Evolutionary conservation across 2,329 filamentous ascomycete genomes (phyloP).

Genomic region (Hirsutella rhossiliensis): DNA sequence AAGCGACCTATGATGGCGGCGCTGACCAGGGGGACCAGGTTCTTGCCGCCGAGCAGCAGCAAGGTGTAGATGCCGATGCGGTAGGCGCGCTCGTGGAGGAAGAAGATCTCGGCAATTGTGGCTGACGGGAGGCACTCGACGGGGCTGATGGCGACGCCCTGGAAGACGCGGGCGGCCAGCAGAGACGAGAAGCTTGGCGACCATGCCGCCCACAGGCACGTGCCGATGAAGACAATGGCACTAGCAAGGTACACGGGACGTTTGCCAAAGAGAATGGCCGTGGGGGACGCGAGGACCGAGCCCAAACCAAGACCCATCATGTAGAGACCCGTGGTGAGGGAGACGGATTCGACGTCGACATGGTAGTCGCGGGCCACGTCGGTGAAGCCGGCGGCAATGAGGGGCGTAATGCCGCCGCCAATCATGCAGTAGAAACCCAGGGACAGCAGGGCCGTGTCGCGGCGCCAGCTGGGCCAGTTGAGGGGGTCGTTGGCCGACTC

Average conservation of each 20-base stretch:
- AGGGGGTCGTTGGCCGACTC: constrained; percentile 83
- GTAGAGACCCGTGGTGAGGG: constrained; percentile 81
- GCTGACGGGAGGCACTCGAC: constrained; percentile 89
- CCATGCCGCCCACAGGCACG: constrained; percentile 74
- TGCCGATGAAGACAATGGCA: constrained; percentile 63
- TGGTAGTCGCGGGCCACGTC: constrained; percentile 56
- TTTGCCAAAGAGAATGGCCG: constrained; percentile 84
- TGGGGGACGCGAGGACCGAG: constrained; percentile 74
- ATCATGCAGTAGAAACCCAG: constrained; percentile 89
- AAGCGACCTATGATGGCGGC: constrained; percentile 69
- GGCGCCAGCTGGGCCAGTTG: constrained; percentile 77
- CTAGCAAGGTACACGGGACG: constrained; percentile 77
- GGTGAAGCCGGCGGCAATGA: constrained; percentile 82
- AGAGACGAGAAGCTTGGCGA: constrained; percentile 73
- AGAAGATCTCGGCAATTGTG: constrained; percentile 93
- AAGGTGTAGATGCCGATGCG: constrained; percentile 89
- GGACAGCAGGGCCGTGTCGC: constrained; percentile 68
- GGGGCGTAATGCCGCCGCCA: constrained; percentile 82
- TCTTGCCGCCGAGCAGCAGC: constrained; percentile 81
- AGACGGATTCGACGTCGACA: constrained; percentile 59
- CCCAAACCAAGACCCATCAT: constrained; percentile 90
- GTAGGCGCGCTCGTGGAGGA: constrained; percentile 86
- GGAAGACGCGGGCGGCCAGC: constrained; percentile 70
- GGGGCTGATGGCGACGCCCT: constrained; percentile 77
- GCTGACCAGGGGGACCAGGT: constrained; percentile 75